These are phyloP conservation scores for Ophiostoma sp. DNA, from an alignment of 2,329 filamentous ascomycete species.

Conservation along the genomic window DNA sequence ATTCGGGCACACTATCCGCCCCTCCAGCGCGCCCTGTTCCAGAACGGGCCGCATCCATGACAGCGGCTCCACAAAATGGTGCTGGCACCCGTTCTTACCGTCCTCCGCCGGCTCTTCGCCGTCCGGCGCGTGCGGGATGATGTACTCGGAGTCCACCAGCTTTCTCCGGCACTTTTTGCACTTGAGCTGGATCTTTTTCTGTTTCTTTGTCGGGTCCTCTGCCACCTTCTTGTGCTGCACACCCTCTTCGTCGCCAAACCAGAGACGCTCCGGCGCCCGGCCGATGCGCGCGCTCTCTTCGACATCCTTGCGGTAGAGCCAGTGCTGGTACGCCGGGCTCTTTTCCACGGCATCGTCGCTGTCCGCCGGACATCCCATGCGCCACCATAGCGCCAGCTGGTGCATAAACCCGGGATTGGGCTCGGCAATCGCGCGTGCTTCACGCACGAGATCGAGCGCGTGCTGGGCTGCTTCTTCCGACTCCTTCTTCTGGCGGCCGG, in stretches of 20 bases:
- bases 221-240: constrained; percentile 23
- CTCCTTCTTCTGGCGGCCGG: constrained; percentile 30
- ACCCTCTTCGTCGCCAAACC: constrained; percentile 71
- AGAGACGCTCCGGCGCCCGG: constrained; percentile 73
- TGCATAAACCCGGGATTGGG: constrained; percentile 89
- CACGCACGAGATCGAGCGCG: constrained; percentile 64
- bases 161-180: constrained; percentile 86
- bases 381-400: constrained; percentile 80
- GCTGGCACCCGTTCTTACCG: constrained; percentile 55
- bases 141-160: constrained; percentile 53
- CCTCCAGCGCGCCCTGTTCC: constrained; percentile 74
- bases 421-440: constrained; percentile 70
- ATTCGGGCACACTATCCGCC: constrained; percentile 78
- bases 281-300: constrained; percentile 61
- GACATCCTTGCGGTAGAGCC: constrained; percentile 52
- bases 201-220: constrained; percentile 13
- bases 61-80: constrained; percentile 86
- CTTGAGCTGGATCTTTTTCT: constrained; percentile 55
- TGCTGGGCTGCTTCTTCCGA: constrained; percentile 46
- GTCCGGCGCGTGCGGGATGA: constrained; percentile 54
- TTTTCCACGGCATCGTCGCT: constrained; percentile 52
- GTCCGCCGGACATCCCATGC: constrained; percentile 71
- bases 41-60: constrained; percentile 90
- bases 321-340: constrained; percentile 74
- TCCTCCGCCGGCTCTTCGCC: constrained; percentile 3